Conservation (phyloP, 495 filamentous ascomycete species). For the Aspergillus saccharolyticus region DNA sequence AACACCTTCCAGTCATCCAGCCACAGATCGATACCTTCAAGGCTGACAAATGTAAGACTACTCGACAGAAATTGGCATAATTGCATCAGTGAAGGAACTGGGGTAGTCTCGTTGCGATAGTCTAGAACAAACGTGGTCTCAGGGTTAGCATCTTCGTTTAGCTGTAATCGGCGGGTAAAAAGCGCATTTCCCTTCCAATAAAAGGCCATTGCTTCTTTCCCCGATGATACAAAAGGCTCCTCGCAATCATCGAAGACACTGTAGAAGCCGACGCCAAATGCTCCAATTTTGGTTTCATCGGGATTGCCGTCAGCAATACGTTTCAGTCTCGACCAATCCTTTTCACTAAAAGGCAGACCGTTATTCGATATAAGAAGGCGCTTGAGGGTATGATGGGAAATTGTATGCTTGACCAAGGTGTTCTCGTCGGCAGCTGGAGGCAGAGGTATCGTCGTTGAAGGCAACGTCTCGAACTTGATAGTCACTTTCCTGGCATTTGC, state of each 20-base stretch:
- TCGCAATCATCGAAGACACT: conserved; percentile 98
- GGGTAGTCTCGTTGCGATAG: conserved; percentile 80
- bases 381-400: conserved; percentile 76
- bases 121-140: conserved; percentile 90
- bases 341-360: conserved; percentile 74
- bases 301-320: conserved; percentile 98
- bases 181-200: conserved; percentile 97
- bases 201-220: conserved; percentile 90
- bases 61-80: conserved; percentile 89
- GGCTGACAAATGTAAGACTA: conserved; percentile 90
- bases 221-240: conserved; percentile 91
- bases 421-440: conserved; percentile 62
- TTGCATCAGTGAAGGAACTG: conserved; percentile 75
- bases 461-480: conserved; percentile 84
- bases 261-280: conserved; percentile 98
- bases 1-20: conserved; percentile 83
- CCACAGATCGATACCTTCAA: conserved; percentile 83
- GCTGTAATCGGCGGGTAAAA: conserved; percentile 74
- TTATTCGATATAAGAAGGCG: conserved; percentile 86
- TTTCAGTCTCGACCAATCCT: conserved; percentile 91
- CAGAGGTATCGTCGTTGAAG: conserved; percentile 69
- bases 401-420: conserved; percentile 70
- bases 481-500: conserved; percentile 84
- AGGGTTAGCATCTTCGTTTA: conserved; percentile 57
- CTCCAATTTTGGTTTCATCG: conserved; percentile 97